Conservation (phyloP, 139 green algal genomes). For the Astrephomene gubernaculifera region DNA sequence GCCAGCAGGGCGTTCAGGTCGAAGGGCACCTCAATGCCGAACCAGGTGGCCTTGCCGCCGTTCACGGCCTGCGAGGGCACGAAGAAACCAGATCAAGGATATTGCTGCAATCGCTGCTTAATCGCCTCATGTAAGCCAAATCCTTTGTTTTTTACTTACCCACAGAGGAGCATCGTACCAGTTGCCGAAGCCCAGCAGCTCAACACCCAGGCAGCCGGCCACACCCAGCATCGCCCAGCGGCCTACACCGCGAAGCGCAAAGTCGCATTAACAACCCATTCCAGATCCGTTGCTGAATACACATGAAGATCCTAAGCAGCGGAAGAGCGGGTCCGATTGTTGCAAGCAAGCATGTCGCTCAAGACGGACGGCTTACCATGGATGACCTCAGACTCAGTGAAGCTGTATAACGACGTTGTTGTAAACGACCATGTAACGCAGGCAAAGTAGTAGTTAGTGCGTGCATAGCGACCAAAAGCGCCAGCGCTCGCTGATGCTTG, state of each 20-base stretch:
- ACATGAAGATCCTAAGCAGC: too few relatives aligned
- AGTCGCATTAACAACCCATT: too few relatives aligned
- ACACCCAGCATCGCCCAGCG: conserved; percentile 83
- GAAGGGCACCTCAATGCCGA: conserved; percentile 84
- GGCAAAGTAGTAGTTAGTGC: too few relatives aligned
- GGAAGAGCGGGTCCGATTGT: too few relatives aligned
- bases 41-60: conserved; percentile 76
- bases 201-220: conserved; percentile 72
- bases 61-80: conserved; percentile 66
- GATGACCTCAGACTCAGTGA: conserved; percentile 71
- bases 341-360: not conserved
- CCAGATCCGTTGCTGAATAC: too few relatives aligned
- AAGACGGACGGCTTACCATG: conserved; percentile 45
- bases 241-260: conserved; percentile 13
- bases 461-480: too few relatives aligned
- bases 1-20: conserved; percentile 82
- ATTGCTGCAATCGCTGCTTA: too few relatives aligned
- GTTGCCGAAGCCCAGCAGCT: conserved; percentile 80
- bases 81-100: not conserved
- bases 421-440: too few relatives aligned
- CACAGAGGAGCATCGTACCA: conserved; percentile 83
- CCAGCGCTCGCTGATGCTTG: too few relatives aligned
- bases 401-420: too few relatives aligned
- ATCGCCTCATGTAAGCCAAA: too few relatives aligned
- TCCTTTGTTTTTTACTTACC: conserved; percentile 68